Evolutionary conservation across 2,329 filamentous ascomycete genomes (phyloP).

Genomic region (Neoarthrinium moseri): DNA sequence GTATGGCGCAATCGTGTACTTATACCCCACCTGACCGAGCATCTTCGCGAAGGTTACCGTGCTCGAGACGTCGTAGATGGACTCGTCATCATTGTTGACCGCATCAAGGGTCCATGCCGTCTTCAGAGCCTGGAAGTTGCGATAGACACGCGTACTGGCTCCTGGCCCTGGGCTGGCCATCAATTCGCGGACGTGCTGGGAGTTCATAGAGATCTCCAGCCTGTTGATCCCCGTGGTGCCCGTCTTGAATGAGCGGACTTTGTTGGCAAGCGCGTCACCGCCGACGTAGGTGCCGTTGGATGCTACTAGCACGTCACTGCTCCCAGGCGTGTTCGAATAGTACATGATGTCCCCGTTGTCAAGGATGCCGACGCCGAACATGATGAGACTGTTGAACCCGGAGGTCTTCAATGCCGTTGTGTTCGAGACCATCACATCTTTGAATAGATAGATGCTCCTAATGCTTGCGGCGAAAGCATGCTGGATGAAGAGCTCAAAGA

Average conservation of each 20-base stretch:
- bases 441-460: constrained; percentile 36
- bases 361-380: constrained; percentile 42
- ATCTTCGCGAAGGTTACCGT: constrained; percentile 41
- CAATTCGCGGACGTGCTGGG: constrained; percentile 37
- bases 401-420: constrained; percentile 38
- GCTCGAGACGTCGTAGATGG: constrained; percentile 38
- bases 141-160: constrained; percentile 31
- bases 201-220: constrained; percentile 43
- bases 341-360: constrained; percentile 43
- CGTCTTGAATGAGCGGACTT: constrained; percentile 41
- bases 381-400: constrained; percentile 41
- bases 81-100: constrained; percentile 46
- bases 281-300: constrained; percentile 44
- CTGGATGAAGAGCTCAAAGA: neutral
- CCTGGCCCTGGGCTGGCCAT: constrained; percentile 33
- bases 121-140: constrained; percentile 38
- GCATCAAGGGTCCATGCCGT: constrained; percentile 41
- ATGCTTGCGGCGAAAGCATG: constrained; percentile 15
- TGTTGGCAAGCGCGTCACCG: constrained; percentile 44
- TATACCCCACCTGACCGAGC: constrained; percentile 38
- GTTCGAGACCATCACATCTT: constrained; percentile 44
- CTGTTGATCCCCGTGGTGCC: constrained; percentile 31
- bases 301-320: constrained; percentile 33
- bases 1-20: constrained; percentile 42
- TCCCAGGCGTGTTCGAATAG: constrained; percentile 40